Evolutionary conservation across 306 rosid species (phyloP), one percentile per base, ranked within the genome.

Genomic region (Arachis hypogaea): DNA sequence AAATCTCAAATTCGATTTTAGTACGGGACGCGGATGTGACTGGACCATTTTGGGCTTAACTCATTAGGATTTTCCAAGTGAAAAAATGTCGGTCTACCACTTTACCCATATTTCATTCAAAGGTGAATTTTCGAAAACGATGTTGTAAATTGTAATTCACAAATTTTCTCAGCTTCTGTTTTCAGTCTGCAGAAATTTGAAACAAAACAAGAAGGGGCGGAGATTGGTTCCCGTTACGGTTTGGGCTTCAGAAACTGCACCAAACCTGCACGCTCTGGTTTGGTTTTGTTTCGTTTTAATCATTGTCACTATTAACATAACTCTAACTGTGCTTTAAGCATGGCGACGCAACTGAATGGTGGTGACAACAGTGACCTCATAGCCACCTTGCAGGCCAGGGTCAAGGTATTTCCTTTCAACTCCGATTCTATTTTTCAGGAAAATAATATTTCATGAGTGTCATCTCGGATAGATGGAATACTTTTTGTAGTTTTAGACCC

Each of bases 391-490:
- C 80, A 84, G 57, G 73, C 68, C 72, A 81, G 98, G 79, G 84
- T 92, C 75, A 79, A 85, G 94, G 96, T 89, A 66, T 65, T 59
- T 22, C 66, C 76, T 71, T 69, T 55, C 71, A 64, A 4, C 51
- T 28, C 41, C 56, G 43, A 14, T 76, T 63, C 51, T 74, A 22
- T 11, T 40, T 7, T 22, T 22, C 28, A 22, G 28, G 28, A 22
- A 22, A 22, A 22, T 22, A 22, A 22, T 22, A 22, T 22, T 22
- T 73, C 55, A 12, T 57, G 22, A 55, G 22, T 33, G 6, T 64
- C 28, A 9, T 16, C 18, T 55, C 66, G 40, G 66, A 66, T 52
- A 52, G 47, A 38, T 61, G 29, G 9, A 36, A 30, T 8, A 1
- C 11, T 28, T 28, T 4, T 28, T 9, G 4, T 49, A 68, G 59